phyloP scores from a whole-genome alignment of 495 filamentous ascomycete genomes.

The Bryoglossum gracile region DNA sequence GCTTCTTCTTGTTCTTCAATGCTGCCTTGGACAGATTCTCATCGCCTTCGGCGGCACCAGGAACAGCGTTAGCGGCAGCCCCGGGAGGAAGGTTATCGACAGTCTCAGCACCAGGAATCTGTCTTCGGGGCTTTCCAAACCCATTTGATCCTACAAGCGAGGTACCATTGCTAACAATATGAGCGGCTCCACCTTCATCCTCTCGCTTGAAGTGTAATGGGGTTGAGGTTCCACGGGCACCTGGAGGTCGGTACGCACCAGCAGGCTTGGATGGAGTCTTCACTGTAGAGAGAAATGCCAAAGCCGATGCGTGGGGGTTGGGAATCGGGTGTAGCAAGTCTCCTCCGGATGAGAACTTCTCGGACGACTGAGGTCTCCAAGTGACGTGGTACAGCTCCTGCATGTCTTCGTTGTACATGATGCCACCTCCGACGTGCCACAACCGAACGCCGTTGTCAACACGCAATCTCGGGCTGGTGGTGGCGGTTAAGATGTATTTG shows the following conservation, averaged over 20 bases:
- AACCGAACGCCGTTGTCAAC: slow-evolving; percentile 95
- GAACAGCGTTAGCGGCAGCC: slow-evolving; percentile 56
- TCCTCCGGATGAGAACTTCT: slow-evolving; percentile 52
- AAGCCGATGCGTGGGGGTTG: slow-evolving; percentile 73
- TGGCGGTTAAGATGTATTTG: slow-evolving; percentile 89
- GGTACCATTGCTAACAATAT: slow-evolving; percentile 68
- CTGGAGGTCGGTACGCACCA: slow-evolving; percentile 94
- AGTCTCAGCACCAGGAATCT: slow-evolving; percentile 46
- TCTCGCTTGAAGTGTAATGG: slow-evolving; percentile 95
- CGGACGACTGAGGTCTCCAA: slow-evolving; percentile 71
- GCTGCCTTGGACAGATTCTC: slow-evolving; percentile 79
- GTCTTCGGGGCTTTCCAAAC: slow-evolving; percentile 62
- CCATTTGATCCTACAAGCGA: slow-evolving; percentile 59
- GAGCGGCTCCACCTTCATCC: slow-evolving; percentile 90
- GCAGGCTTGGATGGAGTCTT: slow-evolving; percentile 93
- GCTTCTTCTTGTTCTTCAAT: slow-evolving; percentile 98
- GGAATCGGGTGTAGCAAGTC: slow-evolving; percentile 74
- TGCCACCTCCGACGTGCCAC: slow-evolving; percentile 82
- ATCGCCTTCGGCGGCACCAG: slow-evolving; percentile 57
- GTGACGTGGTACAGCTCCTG: slow-evolving; percentile 86
- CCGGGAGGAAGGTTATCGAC: slow-evolving; percentile 51
- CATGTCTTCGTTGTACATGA: slow-evolving; percentile 95
- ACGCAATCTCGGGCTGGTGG: slow-evolving; percentile 85
- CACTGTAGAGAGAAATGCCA: slow-evolving; percentile 71
- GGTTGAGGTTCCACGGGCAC: slow-evolving; percentile 79